These are phyloP conservation scores for Calocybe gambosa DNA, from an alignment of 1,284 basidiomycete genomes.

Conservation along the genomic window DNA sequence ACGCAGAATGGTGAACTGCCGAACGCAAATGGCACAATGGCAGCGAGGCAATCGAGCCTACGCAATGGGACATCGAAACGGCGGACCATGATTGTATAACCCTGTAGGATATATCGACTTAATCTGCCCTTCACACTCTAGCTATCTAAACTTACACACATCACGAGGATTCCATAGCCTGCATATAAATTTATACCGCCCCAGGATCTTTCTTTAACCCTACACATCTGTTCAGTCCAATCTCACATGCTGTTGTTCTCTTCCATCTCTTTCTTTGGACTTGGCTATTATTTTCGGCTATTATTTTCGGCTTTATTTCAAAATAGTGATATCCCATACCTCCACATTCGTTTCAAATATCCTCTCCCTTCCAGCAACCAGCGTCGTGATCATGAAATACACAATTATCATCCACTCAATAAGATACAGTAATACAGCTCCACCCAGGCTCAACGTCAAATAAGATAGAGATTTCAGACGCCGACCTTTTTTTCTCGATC, in stretches of 20 bases:
- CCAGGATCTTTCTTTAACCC: neutral
- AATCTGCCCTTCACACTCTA: neutral
- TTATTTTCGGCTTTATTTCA: too few species aligned
- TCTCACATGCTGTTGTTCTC: neutral
- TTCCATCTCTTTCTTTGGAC: conserved; percentile 9
- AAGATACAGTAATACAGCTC: too few species aligned
- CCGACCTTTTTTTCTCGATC: too few species aligned
- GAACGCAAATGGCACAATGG: conserved; percentile 20
- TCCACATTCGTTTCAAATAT: conserved; percentile 7
- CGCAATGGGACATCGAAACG: conserved; percentile 12
- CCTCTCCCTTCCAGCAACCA: neutral
- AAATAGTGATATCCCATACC: conserved; percentile 3
- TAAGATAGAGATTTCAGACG: too few species aligned
- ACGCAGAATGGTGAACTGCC: conserved; percentile 24
- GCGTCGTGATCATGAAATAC: neutral
- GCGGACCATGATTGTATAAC: conserved; percentile 18
- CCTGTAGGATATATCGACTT: neutral
- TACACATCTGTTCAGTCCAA: neutral
- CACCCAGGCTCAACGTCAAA: too few species aligned
- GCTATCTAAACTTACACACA: neutral
- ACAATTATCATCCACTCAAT: neutral
- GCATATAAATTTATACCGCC: conserved; percentile 7
- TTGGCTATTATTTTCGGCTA: conserved; percentile 6
- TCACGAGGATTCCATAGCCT: conserved; percentile 8
- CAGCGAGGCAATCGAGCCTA: conserved; percentile 9